Percentiles rank a stretch among this genome's conserved stretches.
These are phyloP conservation scores for Gonapodya prolifera DNA, from an alignment of 192 early-diverging fungal genomes.

Conservation along the genomic window DNA sequence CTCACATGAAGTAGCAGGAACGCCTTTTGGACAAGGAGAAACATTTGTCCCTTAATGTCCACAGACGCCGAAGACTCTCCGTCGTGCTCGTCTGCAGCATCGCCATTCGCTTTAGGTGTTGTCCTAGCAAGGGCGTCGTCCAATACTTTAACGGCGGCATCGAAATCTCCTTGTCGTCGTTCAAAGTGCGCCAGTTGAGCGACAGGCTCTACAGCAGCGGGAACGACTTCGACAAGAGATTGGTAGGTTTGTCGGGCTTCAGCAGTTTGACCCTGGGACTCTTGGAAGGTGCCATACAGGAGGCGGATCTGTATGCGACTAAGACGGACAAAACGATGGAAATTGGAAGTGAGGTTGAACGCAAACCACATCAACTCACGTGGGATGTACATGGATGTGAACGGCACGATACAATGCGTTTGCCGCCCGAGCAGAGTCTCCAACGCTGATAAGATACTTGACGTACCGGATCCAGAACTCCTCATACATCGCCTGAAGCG, in stretches of 20 bases:
- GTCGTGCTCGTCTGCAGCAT: not conserved
- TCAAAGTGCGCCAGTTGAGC: slow-evolving; percentile 53
- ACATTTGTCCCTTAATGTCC: slow-evolving; percentile 25
- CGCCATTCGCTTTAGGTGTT: not conserved
- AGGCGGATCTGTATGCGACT: slow-evolving; percentile 43
- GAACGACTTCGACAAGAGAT: slow-evolving; percentile 35
- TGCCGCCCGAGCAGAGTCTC: slow-evolving; percentile 28
- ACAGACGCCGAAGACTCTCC: not conserved
- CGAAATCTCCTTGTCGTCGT: slow-evolving; percentile 30
- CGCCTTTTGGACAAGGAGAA: slow-evolving; percentile 35
- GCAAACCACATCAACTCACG: slow-evolving; percentile 14
- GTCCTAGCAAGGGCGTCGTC: slow-evolving; percentile 21
- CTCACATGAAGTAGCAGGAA: slow-evolving; percentile 32
- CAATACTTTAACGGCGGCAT: slow-evolving; percentile 25
- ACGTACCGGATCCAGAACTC: slow-evolving; percentile 67
- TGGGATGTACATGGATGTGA: slow-evolving; percentile 34
- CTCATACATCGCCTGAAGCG: slow-evolving; percentile 53
- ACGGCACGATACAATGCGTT: slow-evolving; percentile 41
- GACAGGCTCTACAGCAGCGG: slow-evolving; percentile 51
- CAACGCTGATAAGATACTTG: slow-evolving; percentile 31
- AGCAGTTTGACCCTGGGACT: slow-evolving; percentile 38
- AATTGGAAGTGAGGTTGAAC: not conserved
- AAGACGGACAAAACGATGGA: not conserved
- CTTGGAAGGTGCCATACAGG: slow-evolving; percentile 45
- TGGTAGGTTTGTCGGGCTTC: slow-evolving; percentile 46